Evolutionary conservation across 2,329 filamentous ascomycete species (phyloP).

Genomic region (Beauveria caledonica): DNA sequence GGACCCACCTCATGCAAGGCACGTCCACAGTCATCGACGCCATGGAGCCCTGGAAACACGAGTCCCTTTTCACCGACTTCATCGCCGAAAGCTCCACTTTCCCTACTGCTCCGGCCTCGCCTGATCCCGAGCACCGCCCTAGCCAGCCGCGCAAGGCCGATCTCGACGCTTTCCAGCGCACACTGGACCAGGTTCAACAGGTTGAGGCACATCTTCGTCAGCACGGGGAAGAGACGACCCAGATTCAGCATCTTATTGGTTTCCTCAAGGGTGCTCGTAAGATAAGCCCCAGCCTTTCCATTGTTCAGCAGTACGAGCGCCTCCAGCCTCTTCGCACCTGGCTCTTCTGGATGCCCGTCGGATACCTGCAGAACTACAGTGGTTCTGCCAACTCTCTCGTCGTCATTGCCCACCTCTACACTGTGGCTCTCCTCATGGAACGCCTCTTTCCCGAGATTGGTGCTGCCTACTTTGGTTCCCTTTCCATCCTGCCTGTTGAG

Average conservation of each 20-base stretch:
- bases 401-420: slow-evolving; percentile 86
- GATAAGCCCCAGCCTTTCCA: slow-evolving; percentile 59
- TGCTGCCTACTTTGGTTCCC: slow-evolving; percentile 75
- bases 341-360: slow-evolving; percentile 92
- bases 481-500: slow-evolving; percentile 74
- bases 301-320: slow-evolving; percentile 82
- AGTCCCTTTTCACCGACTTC: slow-evolving; percentile 78
- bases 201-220: slow-evolving; percentile 62
- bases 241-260: slow-evolving; percentile 59
- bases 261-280: slow-evolving; percentile 67
- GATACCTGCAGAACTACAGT: slow-evolving; percentile 68
- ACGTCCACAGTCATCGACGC: slow-evolving; percentile 83
- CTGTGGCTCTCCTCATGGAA: slow-evolving; percentile 77
- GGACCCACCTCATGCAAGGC: slow-evolving; percentile 87
- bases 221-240: slow-evolving; percentile 59
- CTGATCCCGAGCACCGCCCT: slow-evolving; percentile 51
- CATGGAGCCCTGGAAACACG: slow-evolving; percentile 87
- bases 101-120: slow-evolving; percentile 56
- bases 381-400: slow-evolving; percentile 71
- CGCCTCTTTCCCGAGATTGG: slow-evolving; percentile 88
- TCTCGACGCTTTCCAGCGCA: slow-evolving; percentile 57
- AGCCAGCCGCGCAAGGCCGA: slow-evolving; percentile 62
- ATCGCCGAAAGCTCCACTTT: slow-evolving; percentile 73
- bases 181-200: slow-evolving; percentile 57
- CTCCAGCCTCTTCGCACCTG: slow-evolving; percentile 82